These are phyloP conservation scores for Trametes elegans DNA, from an alignment of 768 basidiomycete species.

Conservation along the genomic window DNA sequence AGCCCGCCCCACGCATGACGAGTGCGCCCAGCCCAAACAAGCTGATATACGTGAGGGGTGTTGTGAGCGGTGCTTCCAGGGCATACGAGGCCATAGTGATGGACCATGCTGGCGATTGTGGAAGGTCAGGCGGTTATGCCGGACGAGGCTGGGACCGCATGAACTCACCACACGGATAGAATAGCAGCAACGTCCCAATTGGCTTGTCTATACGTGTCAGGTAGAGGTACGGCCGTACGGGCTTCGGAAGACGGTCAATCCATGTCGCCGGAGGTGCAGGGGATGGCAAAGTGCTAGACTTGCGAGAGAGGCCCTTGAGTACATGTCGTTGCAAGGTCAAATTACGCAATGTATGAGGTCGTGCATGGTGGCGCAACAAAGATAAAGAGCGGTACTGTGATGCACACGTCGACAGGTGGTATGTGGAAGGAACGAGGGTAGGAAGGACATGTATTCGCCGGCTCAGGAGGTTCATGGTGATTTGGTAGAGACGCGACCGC, in stretches of 20 bases:
- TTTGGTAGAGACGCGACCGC: neutral
- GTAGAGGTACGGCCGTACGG: slow-evolving; percentile 74
- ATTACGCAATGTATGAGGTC: neutral
- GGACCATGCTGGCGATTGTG: slow-evolving; percentile 79
- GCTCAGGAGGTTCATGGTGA: slow-evolving; percentile 6
- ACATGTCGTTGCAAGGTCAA: neutral
- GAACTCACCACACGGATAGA: slow-evolving; percentile 88
- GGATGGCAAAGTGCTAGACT: slow-evolving; percentile 14
- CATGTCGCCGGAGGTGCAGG: slow-evolving; percentile 44
- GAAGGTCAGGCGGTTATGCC: neutral
- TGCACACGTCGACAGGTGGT: neutral
- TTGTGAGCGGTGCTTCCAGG: slow-evolving; percentile 58
- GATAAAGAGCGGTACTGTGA: neutral
- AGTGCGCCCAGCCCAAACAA: slow-evolving; percentile 89
- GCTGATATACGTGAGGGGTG: slow-evolving; percentile 70
- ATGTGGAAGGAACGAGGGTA: neutral
- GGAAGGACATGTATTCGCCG: neutral
- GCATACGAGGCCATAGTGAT: slow-evolving; percentile 96
- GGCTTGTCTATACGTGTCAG: slow-evolving; percentile 94
- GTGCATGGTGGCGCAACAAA: neutral
- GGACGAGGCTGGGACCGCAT: neutral
- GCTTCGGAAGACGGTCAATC: slow-evolving; percentile 62
- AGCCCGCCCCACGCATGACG: slow-evolving; percentile 97
- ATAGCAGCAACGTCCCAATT: slow-evolving; percentile 88
- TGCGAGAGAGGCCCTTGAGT: neutral